A percentile compares a stretch with the other conserved stretches of the same genome.
Conservation (phyloP, 176 grass and related monocot species). For the Carex pumila region DNA sequence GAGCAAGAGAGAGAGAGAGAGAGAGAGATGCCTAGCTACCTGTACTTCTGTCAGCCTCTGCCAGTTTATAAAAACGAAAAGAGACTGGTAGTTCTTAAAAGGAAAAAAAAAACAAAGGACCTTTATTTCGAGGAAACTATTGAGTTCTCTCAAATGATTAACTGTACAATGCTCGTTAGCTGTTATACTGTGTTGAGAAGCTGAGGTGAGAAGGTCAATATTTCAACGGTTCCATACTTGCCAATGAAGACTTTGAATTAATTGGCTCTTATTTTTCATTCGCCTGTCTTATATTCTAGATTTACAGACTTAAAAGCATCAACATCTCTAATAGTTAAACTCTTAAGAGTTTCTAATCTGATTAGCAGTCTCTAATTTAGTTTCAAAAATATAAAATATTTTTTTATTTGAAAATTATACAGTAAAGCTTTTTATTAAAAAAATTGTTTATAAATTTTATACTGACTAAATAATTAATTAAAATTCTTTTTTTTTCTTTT, state of each 20-base stretch:
- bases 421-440: too few relatives aligned
- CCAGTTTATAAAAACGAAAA: not conserved
- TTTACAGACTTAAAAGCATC: not conserved
- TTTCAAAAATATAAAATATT: too few relatives aligned
- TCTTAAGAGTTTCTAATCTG: too few relatives aligned
- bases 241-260: not conserved
- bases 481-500: too few relatives aligned
- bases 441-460: too few relatives aligned
- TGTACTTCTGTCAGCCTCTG: too few relatives aligned
- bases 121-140: not conserved
- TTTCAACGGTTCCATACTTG: not conserved
- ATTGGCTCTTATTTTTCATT: not conserved
- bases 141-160: not conserved
- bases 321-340: too few relatives aligned
- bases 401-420: too few relatives aligned
- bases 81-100: not conserved
- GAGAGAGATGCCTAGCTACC: not conserved
- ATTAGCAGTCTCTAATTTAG: too few relatives aligned
- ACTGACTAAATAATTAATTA: too few relatives aligned
- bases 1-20: not conserved
- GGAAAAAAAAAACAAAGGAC: not conserved
- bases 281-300: not conserved
- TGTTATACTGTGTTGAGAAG: not conserved
- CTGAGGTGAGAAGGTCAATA: not conserved
- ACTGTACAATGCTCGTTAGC: not conserved